Evolutionary conservation across 129 eudicot genomes (phyloP).

Genomic region (Tanacetum coccineum): DNA sequence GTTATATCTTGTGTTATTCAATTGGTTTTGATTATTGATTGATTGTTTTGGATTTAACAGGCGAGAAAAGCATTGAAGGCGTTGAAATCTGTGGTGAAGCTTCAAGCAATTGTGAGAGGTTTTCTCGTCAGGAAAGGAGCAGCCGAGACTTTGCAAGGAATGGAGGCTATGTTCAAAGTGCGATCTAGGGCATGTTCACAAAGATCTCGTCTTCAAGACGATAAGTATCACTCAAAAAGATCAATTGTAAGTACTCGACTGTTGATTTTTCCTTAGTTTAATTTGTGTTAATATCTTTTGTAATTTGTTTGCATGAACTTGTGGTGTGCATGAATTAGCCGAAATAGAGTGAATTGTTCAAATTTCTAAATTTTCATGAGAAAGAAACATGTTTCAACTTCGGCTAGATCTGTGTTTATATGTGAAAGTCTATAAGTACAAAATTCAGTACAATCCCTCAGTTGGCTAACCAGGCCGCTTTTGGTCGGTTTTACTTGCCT

Average conservation of each 20-base stretch:
- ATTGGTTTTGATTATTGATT: neutral
- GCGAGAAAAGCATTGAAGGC: constrained; percentile 86
- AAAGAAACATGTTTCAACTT: no score
- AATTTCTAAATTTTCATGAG: no score
- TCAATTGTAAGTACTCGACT: constrained; percentile 31
- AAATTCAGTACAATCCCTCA: neutral
- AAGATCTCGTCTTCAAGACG: constrained; percentile 27
- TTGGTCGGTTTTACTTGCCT: no score
- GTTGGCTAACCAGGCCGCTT: neutral
- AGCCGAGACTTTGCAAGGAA: constrained; percentile 53
- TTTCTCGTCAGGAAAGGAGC: constrained; percentile 79
- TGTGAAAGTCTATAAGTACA: neutral
- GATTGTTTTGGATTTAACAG: constrained; percentile 30
- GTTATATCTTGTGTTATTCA: neutral
- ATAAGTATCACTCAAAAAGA: constrained; percentile 25
- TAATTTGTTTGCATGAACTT: neutral
- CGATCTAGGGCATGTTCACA: constrained; percentile 75
- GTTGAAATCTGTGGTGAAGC: constrained; percentile 79
- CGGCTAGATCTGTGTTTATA: no score
- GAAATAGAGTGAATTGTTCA: no score
- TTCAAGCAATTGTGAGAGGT: constrained; percentile 88
- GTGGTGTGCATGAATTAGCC: neutral
- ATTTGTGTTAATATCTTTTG: neutral
- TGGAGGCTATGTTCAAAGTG: constrained; percentile 82
- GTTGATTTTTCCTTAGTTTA: constrained; percentile 2